Evolutionary conservation across 1,139 yeast genomes (phyloP).

Genomic region (Candida glucosophila): DNA sequence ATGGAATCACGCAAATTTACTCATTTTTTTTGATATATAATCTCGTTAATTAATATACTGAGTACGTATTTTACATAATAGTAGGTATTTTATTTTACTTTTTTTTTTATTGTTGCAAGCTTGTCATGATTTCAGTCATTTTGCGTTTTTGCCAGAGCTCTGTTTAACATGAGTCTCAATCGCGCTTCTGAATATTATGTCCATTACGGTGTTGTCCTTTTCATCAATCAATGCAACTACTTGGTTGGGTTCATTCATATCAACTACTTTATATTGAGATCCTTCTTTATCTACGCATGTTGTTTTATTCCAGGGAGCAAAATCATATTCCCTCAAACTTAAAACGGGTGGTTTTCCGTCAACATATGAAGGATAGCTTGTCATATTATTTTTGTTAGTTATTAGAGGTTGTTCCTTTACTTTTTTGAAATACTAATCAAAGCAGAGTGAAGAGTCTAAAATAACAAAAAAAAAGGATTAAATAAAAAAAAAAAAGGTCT

Average conservation of each 20-base stretch:
- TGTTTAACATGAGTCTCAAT: constrained; percentile 25
- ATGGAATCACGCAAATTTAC: constrained; percentile 71
- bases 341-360: constrained; percentile 43
- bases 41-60: no score
- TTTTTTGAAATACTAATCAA: no score
- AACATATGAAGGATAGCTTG: constrained; percentile 32
- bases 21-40: constrained; percentile 60
- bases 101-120: no score
- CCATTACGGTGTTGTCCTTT: constrained; percentile 27
- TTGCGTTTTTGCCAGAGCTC: no score
- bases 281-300: constrained; percentile 40
- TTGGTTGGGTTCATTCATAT: constrained; percentile 35
- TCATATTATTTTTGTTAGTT: constrained; percentile 7
- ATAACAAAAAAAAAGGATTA: no score
- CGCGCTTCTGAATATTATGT: constrained; percentile 41
- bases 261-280: constrained; percentile 34
- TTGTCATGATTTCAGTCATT: no score
- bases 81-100: no score
- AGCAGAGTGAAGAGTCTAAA: no score
- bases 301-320: constrained; percentile 43
- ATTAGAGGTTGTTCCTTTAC: no score
- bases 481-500: no score
- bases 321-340: constrained; percentile 37
- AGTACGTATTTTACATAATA: no score
- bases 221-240: constrained; percentile 34